Percentiles rank a stretch among this genome's conserved stretches.
These are phyloP conservation scores for Chaetoscypha palmicola DNA, from an alignment of 2,329 filamentous ascomycete genomes.

Conservation along the genomic window DNA sequence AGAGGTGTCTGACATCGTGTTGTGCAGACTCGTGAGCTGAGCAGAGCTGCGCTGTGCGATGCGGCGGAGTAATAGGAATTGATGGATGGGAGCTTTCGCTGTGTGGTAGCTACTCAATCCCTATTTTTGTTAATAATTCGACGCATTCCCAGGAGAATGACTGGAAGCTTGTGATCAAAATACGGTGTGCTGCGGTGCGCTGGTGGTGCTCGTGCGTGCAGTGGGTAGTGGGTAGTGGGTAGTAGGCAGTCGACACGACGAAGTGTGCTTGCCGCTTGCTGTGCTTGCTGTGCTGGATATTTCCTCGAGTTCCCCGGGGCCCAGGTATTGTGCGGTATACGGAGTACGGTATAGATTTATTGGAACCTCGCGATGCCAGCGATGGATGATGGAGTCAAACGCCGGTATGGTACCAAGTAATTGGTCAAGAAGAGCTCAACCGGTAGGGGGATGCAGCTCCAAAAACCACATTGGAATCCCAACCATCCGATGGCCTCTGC, in stretches of 20 bases:
- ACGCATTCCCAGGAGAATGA: slow-evolving; percentile 12
- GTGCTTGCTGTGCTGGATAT: too few species aligned
- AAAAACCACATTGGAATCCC: slow-evolving; percentile 2
- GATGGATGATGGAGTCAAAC: too few species aligned
- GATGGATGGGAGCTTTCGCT: slow-evolving; percentile 2
- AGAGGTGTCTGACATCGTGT: slow-evolving; percentile 25
- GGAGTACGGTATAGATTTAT: too few species aligned
- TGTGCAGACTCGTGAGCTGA: too few species aligned
- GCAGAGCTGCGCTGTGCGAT: background rate
- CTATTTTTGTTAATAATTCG: slow-evolving; percentile 14
- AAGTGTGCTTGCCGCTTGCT: too few species aligned
- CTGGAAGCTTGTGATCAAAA: slow-evolving; percentile 18
- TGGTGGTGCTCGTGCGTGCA: slow-evolving; percentile 1
- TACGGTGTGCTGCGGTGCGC: slow-evolving; percentile 9
- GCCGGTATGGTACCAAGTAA: too few species aligned
- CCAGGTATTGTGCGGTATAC: too few species aligned
- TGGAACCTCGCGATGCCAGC: too few species aligned
- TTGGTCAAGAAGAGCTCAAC: background rate
- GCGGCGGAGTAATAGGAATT: slow-evolving; percentile 4
- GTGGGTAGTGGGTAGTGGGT: background rate
- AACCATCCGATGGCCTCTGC: background rate
- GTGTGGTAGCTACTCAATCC: slow-evolving; percentile 9
- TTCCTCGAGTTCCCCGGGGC: too few species aligned
- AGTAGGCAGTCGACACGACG: too few species aligned
- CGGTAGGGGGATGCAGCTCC: background rate